These are phyloP conservation scores for Cladophialophora bantiana DNA, from an alignment of 2,329 filamentous ascomycete species.

Conservation along the genomic window DNA sequence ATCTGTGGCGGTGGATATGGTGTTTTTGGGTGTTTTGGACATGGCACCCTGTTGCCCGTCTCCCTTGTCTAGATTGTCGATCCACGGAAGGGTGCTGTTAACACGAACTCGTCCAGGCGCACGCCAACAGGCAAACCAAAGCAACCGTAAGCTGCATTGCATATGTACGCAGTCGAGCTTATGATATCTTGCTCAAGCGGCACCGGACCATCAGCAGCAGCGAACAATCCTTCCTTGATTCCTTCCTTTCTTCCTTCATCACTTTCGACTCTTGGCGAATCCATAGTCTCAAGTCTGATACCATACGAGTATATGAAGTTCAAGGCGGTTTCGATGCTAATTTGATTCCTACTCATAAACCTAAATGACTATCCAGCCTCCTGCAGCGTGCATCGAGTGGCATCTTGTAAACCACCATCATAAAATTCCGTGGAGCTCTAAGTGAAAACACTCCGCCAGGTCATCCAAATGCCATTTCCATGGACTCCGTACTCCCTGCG, in stretches of 20 bases:
- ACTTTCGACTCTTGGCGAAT: background rate
- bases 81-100: background rate
- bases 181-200: slow-evolving; percentile 3
- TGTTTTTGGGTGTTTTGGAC: background rate
- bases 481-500: slow-evolving; percentile 13
- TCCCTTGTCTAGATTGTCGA: background rate
- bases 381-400: background rate
- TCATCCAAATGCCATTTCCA: slow-evolving; percentile 9
- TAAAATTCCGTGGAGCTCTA: slow-evolving; percentile 10
- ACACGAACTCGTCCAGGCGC: background rate
- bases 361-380: slow-evolving; percentile 19
- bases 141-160: background rate
- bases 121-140: background rate
- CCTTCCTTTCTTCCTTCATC: background rate
- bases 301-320: background rate
- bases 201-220: background rate
- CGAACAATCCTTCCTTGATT: background rate
- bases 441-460: background rate
- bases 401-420: background rate
- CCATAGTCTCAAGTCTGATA: background rate
- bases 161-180: background rate
- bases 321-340: background rate
- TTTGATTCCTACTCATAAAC: slow-evolving; percentile 4
- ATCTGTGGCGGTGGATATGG: background rate
- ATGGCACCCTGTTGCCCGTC: background rate